Conservation (phyloP, 2,329 filamentous ascomycete genomes). For the Colletotrichum eleusines region DNA sequence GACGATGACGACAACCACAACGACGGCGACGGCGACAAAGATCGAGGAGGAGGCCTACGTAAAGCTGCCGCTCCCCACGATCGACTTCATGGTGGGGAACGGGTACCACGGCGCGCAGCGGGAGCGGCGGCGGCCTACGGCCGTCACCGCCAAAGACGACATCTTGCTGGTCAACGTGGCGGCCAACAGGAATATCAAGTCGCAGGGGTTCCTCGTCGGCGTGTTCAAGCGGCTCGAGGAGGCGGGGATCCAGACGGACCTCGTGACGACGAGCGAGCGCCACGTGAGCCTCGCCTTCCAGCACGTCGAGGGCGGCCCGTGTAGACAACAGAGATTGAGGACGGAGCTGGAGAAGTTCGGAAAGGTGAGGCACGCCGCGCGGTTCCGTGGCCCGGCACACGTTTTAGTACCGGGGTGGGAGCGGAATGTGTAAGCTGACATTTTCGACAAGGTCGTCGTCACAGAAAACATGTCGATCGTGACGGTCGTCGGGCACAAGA, state of each 20-base stretch:
- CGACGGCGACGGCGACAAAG: constrained; percentile 44
- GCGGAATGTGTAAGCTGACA: neutral
- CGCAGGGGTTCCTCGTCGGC: constrained; percentile 93
- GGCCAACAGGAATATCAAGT: constrained; percentile 95
- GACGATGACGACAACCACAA: constrained; percentile 46
- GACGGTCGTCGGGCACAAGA: constrained; percentile 91
- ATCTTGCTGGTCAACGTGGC: constrained; percentile 98
- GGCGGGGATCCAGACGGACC: constrained; percentile 88
- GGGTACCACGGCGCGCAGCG: constrained; percentile 18
- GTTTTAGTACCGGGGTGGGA: constrained; percentile 54
- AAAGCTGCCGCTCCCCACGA: constrained; percentile 57
- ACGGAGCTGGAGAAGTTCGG: constrained; percentile 83
- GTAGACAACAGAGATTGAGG: constrained; percentile 74
- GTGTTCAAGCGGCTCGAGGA: constrained; percentile 95
- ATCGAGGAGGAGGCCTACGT: constrained; percentile 52
- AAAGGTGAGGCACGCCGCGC: constrained; percentile 79
- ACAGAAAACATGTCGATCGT: constrained; percentile 90
- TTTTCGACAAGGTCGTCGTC: constrained; percentile 7
- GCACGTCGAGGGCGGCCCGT: constrained; percentile 73
- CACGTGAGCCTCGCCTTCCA: constrained; percentile 98
- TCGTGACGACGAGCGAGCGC: constrained; percentile 96
- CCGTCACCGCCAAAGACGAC: constrained; percentile 96
- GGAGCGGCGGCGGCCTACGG: constrained; percentile 82
- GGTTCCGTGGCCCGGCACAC: neutral
- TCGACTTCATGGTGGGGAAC: constrained; percentile 33